Base-by-base conservation (phyloP, 345 rosid genomes). In the Eucalyptus curtisii region DNA sequence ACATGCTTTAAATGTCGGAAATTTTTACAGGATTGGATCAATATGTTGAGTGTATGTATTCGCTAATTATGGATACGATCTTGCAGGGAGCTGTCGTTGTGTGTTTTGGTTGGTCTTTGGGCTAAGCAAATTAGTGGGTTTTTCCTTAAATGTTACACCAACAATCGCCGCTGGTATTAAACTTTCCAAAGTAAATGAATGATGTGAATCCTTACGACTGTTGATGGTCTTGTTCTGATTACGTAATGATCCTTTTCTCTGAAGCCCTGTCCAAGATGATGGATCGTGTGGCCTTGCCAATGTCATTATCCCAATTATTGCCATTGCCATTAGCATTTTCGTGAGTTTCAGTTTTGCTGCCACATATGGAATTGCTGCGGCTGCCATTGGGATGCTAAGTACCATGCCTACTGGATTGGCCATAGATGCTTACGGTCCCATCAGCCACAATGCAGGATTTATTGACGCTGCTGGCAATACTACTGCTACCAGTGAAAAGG, bases 391-490 rank as follows among this genome's bases (percentile, higher is more conserved):
- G 84, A 92, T 92, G 94, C 85, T 91, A 25, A 91, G 91, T 89
- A 92, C 94, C 31, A 90, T 89, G 5, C 15, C 50, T 11, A 49
- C 50, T 87, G 91, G 93, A 71, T 88, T 90, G 88, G 93, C 94
- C 49, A 91, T 93, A 80, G 93, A 91, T 90, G 93, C 92, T 47
- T 90, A 90, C 79, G 92, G 93, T 86, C 93, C 93, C 87, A 92
- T 90, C 66, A 92, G 91, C 82, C 91, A 93, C 87, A 93, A 93
- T 68, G 92, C 93, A 88, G 91, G 92, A 10, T 40, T 40, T 2
- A 9, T 91, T 37, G 92, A 90, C 88, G 93, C 91, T 25, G 93
- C 93, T 50, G 92, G 93, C 13, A 91, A 91, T 91, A 90, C 94
- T 37, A 90, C 90, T 86, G 93, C 92, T 86, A 88, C 94, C 22